Base-by-base conservation (phyloP, 495 filamentous ascomycete genomes). In the Bacidia gigantensis region DNA sequence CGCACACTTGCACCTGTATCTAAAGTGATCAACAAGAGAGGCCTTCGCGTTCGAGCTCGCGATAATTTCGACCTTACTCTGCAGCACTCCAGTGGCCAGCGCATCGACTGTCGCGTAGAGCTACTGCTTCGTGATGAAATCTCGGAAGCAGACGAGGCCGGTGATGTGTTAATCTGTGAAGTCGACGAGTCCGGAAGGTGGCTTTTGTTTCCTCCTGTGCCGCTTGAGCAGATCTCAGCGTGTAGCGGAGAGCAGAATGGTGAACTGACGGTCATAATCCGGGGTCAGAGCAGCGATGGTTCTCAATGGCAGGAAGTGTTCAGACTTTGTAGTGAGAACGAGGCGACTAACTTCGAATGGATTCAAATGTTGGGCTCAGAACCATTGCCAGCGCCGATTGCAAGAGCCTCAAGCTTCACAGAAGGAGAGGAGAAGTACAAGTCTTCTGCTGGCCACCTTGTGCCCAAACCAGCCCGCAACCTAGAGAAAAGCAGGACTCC, bases 131-230 rank as follows among this genome's bases (percentile, higher is more conserved):
- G 92, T 62, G 92, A 97, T 62, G 86, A 85, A 40, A 66, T 77
- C 5, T 60, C 73, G 18, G 77, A 79, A 54, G 69, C 69, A 38
- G 71, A 66, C 2, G 57, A 58, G n/a, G 66, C 72, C 11, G 86
- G 89, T 2, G 92, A 99, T 64, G 65, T 99, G 44, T 75, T 99
- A 17, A 81, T 99, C 51, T 90, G 88, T 55, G 89, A 97, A 62
- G 77, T 94, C 47, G 86, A 87, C 43, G 74, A 74, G 54, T 72
- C 74, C 12, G 74, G 81, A 22, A 74, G 80, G n/a, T 96, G 87
- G 84, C 70, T 99, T 23, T 76, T 99, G 0, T 94, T 97, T 63
- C 86, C 90, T 12, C 89, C 93, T 1, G 72, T 95, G 40, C 72
- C 81, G 25, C 69, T 74, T 24, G 66, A 71, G 40, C 75, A 71